A percentile compares a stretch with the other conserved stretches of the same genome.
Evolutionary conservation across 192 early-diverging fungal genomes (phyloP).

Genomic region (Coemansia sp.): DNA sequence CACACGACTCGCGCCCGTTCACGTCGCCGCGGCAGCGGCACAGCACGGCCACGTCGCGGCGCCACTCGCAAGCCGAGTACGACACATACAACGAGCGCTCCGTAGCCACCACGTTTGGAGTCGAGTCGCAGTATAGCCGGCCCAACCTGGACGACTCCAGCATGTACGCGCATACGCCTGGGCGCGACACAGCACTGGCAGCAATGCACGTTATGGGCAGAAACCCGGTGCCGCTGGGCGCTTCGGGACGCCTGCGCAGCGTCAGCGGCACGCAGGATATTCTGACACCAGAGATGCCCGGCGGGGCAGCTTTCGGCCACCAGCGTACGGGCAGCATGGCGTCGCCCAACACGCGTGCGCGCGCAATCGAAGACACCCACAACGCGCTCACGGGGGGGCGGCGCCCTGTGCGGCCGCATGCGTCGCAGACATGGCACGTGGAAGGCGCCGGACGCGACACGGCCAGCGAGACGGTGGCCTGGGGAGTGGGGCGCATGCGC

Average conservation of each 20-base stretch:
- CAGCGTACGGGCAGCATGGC: constrained; percentile 37
- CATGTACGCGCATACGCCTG: constrained; percentile 43
- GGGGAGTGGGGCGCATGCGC: constrained; percentile 36
- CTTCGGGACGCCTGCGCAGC: constrained; percentile 14
- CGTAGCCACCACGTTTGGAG: constrained; percentile 22
- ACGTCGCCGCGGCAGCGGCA: background rate
- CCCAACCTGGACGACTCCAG: constrained; percentile 30
- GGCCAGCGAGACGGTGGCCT: constrained; percentile 38
- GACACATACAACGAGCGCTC: constrained; percentile 38
- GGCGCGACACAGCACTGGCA: constrained; percentile 21
- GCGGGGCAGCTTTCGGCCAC: constrained; percentile 21
- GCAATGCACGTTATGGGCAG: constrained; percentile 26
- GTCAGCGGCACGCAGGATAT: constrained; percentile 2
- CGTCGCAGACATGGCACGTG: constrained; percentile 20
- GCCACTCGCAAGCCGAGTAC: constrained; percentile 39
- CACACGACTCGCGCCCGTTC: background rate
- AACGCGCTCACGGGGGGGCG: constrained; percentile 35
- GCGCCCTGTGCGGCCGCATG: constrained; percentile 7
- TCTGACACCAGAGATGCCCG: constrained; percentile 28
- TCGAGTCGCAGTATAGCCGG: constrained; percentile 36
- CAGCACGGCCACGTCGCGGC: constrained; percentile 8
- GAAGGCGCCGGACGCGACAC: constrained; percentile 13
- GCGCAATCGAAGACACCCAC: constrained; percentile 35
- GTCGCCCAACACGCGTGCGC: constrained; percentile 37
- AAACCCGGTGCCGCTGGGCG: constrained; percentile 3